These are phyloP conservation scores for Thermochaetoides dissita DNA, from an alignment of 2,329 filamentous ascomycete genomes.

Conservation along the genomic window DNA sequence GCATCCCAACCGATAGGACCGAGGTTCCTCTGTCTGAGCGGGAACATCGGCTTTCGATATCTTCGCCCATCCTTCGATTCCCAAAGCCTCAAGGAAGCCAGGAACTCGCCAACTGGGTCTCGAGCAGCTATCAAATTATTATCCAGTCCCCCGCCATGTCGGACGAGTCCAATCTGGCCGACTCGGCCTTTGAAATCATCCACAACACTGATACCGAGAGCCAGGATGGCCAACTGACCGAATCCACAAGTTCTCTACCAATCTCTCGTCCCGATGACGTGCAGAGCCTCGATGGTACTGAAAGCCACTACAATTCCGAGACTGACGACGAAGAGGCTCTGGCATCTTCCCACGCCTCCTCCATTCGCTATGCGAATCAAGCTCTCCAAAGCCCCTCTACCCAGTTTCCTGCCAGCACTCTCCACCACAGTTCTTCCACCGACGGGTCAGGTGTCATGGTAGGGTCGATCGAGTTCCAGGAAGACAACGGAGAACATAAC, in stretches of 20 bases:
- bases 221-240: slow-evolving; percentile 33
- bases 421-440: slow-evolving; percentile 11
- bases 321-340: slow-evolving; percentile 28
- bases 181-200: slow-evolving; percentile 45
- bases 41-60: slow-evolving; percentile 20
- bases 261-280: slow-evolving; percentile 36
- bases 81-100: slow-evolving; percentile 41
- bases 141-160: slow-evolving; percentile 32
- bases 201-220: slow-evolving; percentile 34
- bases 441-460: slow-evolving; percentile 11
- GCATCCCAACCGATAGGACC: background rate
- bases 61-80: slow-evolving; percentile 40
- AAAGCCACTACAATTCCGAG: slow-evolving; percentile 25
- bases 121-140: slow-evolving; percentile 42
- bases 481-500: slow-evolving; percentile 19
- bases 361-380: slow-evolving; percentile 36
- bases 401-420: slow-evolving; percentile 15
- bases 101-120: slow-evolving; percentile 45
- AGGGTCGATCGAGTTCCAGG: slow-evolving; percentile 32
- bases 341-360: slow-evolving; percentile 22
- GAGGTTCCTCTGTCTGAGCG: background rate
- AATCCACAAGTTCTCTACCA: slow-evolving; percentile 37
- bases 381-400: slow-evolving; percentile 30
- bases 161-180: slow-evolving; percentile 36
- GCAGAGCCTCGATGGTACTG: slow-evolving; percentile 36